Base-by-base conservation (phyloP, 2,329 filamentous ascomycete species). In the Trichoderma simmonsii region DNA sequence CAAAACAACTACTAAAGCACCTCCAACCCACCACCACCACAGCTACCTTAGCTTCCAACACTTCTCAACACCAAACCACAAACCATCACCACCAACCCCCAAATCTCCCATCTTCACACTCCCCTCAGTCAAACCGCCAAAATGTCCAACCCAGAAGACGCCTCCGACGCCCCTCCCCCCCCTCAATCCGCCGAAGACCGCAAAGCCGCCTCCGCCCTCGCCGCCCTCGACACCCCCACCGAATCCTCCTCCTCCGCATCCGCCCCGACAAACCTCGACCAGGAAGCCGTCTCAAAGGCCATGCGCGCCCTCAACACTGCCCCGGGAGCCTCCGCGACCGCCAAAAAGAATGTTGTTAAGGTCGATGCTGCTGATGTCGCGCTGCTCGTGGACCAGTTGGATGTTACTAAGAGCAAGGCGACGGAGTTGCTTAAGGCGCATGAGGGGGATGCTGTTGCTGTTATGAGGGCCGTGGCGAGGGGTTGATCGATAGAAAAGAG, bases 171-270 rank as follows among this genome's bases (percentile, higher is more conserved):
- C 73, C 56, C 78, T 85, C 59, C 83, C 80, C 66, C 83, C 71
- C 86, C 87, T 77, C 92, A 90, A 81, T 89, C 88, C 56, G 91
- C 92, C 78, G 92, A 94, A 81, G 92, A 93, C 83, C 90, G 91
- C 81, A 93, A 93, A 82, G 91, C 92, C 60, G 91, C 91, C 54
- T 90, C 90, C 7, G 92, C 92, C 34, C 88, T 94, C 73, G 91
- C 91, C 62, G 88, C 87, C 73, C 89, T 95, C 75, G 92, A 93
- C 75, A 92, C 93, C 57, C 80, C 82, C 48, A 84, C 83, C 72
- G 83, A 84, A 70, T 83, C 85, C 71, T 85, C 87, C 34, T 83
- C 85, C 59, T 77, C 79, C 39, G 78, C 81, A 21, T 78, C 82
- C 3, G 81, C 83, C 61, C n/a, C 48, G 26, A 86, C 88, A 74